These are phyloP conservation scores for Mycena rosella DNA, from an alignment of 768 basidiomycete species.

Conservation along the genomic window DNA sequence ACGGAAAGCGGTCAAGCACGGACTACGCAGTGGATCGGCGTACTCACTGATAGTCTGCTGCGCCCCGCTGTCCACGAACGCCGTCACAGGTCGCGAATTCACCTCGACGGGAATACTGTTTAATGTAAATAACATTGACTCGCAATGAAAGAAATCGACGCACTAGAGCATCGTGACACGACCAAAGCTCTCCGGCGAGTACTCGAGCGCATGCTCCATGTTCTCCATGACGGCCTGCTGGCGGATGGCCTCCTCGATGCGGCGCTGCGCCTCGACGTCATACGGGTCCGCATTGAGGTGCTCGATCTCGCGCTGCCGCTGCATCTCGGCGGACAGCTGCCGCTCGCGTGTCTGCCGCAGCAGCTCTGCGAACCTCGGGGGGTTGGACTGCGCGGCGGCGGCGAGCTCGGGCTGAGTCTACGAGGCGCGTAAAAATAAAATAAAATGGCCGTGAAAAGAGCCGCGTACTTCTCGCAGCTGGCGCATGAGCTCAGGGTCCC, in stretches of 20 bases:
- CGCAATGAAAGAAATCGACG: slow-evolving; percentile 46
- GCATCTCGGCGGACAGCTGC: slow-evolving; percentile 65
- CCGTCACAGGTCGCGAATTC: slow-evolving; percentile 90
- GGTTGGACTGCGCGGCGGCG: slow-evolving; percentile 74
- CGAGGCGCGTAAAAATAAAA: background rate
- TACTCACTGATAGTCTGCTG: slow-evolving; percentile 92
- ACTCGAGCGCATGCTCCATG: slow-evolving; percentile 93
- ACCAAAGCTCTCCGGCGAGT: slow-evolving; percentile 93
- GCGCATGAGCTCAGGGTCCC: slow-evolving; percentile 84
- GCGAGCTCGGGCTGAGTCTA: slow-evolving; percentile 91
- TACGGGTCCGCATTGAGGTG: slow-evolving; percentile 89
- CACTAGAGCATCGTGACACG: slow-evolving; percentile 97
- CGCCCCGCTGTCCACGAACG: slow-evolving; percentile 98
- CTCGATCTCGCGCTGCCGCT: slow-evolving; percentile 71
- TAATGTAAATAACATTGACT: background rate
- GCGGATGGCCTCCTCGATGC: slow-evolving; percentile 94
- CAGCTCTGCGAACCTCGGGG: slow-evolving; percentile 81
- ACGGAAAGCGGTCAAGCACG: background rate
- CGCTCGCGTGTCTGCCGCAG: slow-evolving; percentile 72
- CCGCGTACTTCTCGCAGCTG: slow-evolving; percentile 74
- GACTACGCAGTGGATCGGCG: slow-evolving; percentile 41
- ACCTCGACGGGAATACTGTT: slow-evolving; percentile 90
- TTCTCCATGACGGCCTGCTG: slow-evolving; percentile 94
- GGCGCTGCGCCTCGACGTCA: slow-evolving; percentile 91
- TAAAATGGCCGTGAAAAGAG: background rate